These are phyloP conservation scores for Eustoma russellianum DNA, from an alignment of 257 asterid species.

Conservation along the genomic window DNA sequence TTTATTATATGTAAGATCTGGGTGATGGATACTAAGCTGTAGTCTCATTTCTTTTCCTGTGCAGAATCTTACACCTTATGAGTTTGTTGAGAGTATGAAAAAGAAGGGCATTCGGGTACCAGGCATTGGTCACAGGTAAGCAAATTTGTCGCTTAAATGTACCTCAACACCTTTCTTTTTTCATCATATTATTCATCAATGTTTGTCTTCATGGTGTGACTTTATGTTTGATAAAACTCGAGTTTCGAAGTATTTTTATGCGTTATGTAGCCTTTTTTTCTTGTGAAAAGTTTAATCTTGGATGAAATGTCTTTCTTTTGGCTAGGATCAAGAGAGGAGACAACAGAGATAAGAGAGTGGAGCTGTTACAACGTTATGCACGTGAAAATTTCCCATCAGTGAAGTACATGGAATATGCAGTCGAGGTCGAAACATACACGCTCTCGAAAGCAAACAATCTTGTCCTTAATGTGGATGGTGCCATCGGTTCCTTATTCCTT, in stretches of 20 bases:
- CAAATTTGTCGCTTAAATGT: not conserved
- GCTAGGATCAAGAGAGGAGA: slow-evolving; percentile 94
- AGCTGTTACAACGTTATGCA: slow-evolving; percentile 68
- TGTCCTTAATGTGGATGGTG: slow-evolving; percentile 95
- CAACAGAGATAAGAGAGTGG: slow-evolving; percentile 99
- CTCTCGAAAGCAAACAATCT: slow-evolving; percentile 94
- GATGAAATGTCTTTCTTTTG: slow-evolving; percentile 8
- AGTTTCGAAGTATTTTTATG: not conserved
- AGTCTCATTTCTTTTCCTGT: slow-evolving; percentile 9
- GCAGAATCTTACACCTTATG: slow-evolving; percentile 90
- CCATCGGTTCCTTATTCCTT: slow-evolving; percentile 94
- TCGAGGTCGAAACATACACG: slow-evolving; percentile 85
- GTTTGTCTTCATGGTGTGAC: not conserved
- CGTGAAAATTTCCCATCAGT: slow-evolving; percentile 90
- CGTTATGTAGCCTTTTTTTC: too few relatives aligned
- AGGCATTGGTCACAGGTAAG: slow-evolving; percentile 98
- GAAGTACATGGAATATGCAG: slow-evolving; percentile 98
- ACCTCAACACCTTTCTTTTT: too few relatives aligned
- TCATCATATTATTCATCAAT: not conserved
- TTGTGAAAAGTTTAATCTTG: not conserved
- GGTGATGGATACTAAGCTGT: not conserved
- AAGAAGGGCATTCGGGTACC: slow-evolving; percentile 99
- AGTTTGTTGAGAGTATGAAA: slow-evolving; percentile 96
- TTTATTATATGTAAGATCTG: not conserved
- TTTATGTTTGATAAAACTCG: not conserved